Evolutionary conservation across 2,329 filamentous ascomycete genomes (phyloP).

Genomic region (Aspergillus texensis): DNA sequence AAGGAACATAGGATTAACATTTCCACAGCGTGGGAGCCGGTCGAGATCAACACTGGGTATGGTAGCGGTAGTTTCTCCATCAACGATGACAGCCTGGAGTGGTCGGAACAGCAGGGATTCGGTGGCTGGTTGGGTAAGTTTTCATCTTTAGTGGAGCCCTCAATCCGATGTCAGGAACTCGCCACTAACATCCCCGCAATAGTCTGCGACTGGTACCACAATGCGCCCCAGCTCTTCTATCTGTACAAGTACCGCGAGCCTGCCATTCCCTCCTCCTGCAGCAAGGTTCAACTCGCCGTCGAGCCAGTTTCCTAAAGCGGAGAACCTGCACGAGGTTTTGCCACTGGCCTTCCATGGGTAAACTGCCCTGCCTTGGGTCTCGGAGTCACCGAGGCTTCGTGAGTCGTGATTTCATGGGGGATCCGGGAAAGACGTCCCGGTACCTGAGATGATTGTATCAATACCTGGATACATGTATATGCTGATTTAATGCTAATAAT

Average conservation of each 20-base stretch:
- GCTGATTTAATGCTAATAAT: conserved; percentile 7
- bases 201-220: conserved; percentile 47
- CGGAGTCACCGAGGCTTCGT: neutral
- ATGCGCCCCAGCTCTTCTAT: conserved; percentile 44
- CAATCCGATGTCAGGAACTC: neutral
- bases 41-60: conserved; percentile 39
- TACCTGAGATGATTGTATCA: conserved; percentile 9
- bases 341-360: conserved; percentile 14
- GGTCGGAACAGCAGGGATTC: conserved; percentile 34
- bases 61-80: conserved; percentile 36
- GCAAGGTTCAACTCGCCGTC: conserved; percentile 32
- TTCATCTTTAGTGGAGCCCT: neutral
- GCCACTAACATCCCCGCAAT: conserved; percentile 9
- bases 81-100: conserved; percentile 29
- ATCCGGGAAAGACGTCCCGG: neutral
- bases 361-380: neutral
- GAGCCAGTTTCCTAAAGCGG: conserved; percentile 27
- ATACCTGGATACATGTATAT: neutral
- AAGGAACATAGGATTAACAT: conserved; percentile 4
- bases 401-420: conserved; percentile 18
- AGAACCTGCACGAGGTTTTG: conserved; percentile 6
- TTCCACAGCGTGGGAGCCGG: conserved; percentile 38
- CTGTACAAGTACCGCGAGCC: conserved; percentile 27
- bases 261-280: conserved; percentile 36
- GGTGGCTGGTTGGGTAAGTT: conserved; percentile 45